Percentiles rank a stretch among this genome's conserved stretches.
Evolutionary conservation across 805 yeast genomes (phyloP).

Genomic region (Teunomyces barrocoloradensis): DNA sequence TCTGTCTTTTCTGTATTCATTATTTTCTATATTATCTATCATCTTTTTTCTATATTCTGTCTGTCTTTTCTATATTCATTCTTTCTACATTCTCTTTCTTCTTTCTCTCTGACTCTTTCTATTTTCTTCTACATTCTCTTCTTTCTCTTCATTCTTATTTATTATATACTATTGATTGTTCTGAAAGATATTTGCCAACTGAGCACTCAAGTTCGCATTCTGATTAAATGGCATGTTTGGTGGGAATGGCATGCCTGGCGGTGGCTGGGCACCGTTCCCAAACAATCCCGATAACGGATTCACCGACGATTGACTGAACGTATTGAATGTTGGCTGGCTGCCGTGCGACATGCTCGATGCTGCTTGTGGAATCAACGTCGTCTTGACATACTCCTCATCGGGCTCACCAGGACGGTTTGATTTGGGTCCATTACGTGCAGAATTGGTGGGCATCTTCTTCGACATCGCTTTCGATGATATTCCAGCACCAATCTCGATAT

Average conservation of each 20-base stretch:
- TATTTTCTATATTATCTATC: too few relatives aligned
- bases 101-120: too few relatives aligned
- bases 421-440: constrained; percentile 80
- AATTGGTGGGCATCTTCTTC: constrained; percentile 88
- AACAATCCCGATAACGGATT: constrained; percentile 53
- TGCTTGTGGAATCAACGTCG: constrained; percentile 25
- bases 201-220: constrained; percentile 36
- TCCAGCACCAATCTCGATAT: constrained; percentile 93
- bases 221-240: constrained; percentile 6
- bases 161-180: constrained; percentile 8
- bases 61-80: too few relatives aligned
- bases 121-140: too few relatives aligned
- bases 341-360: constrained; percentile 31
- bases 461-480: constrained; percentile 90
- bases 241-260: constrained; percentile 8
- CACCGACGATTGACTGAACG: constrained; percentile 30
- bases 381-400: constrained; percentile 40
- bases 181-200: constrained; percentile 37
- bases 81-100: too few relatives aligned
- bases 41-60: too few relatives aligned
- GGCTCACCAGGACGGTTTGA: constrained; percentile 66
- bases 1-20: too few relatives aligned
- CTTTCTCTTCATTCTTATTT: too few relatives aligned
- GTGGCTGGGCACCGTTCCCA: constrained; percentile 10
- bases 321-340: constrained; percentile 35